Base-by-base conservation (phyloP, 768 basidiomycete genomes). In the Amanita pseudoporphyria region DNA sequence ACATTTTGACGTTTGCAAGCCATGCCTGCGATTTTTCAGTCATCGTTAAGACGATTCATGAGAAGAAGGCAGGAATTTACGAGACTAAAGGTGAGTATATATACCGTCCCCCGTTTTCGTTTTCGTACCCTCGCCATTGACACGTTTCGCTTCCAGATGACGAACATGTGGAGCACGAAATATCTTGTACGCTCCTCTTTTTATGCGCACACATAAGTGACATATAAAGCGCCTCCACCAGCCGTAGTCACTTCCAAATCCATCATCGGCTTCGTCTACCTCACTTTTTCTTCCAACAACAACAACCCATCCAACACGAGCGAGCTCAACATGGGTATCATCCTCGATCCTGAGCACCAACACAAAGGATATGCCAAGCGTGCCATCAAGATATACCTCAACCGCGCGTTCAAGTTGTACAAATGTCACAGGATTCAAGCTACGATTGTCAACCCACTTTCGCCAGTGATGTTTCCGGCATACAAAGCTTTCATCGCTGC, bases 321-420 rank as follows among this genome's bases (percentile, higher is more conserved):
- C 3, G 79, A 84, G 58, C 68, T 76, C 18, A 77, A 70, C 54
- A 63, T 86, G 28, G 83, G 82, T 9, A 62, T 87, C 54, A 66
- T 77, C 47, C 53, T 84, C 24, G 53, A 61, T 9, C 56, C 66
- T 2, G 47, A 47, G 6, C 60, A 67, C 54, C 71, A 70, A 10
- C 58, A 64, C 3, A 58, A 64, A 24, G 77, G 78, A 5, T 70
- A 70, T 32, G 80, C 73, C 3, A 62, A 63, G 22, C 65, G 72
- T 35, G 78, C 74, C 1, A 59, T 82, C 24, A 60, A 67, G 7
- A 60, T 70, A 22, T 68, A 72, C 1, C 57, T 81, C 9, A 56
- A 68, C 7, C 66, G 67, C 50, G 80, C 76, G 2, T 82, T 83
- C 58, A 58, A 65, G 1, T 63, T 67, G 13, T 56, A 62, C 3